A percentile compares a stretch with the other conserved stretches of the same genome.
phyloP scores from a whole-genome alignment of 768 basidiomycete genomes.

The Boletus huronensis region DNA sequence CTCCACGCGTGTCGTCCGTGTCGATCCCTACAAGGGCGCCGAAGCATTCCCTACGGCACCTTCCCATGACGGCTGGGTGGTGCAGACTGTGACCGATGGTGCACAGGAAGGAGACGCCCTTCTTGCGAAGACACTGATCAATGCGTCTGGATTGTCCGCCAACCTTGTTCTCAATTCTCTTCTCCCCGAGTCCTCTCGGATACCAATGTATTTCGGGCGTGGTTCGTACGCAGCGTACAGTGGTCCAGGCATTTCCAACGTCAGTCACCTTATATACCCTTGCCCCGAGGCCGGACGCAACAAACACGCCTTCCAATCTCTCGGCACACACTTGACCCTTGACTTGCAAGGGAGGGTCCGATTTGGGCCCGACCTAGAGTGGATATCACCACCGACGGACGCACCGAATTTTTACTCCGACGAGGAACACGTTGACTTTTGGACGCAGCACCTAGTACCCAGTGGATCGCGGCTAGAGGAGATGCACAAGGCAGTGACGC shows the following conservation, averaged over 20 bases:
- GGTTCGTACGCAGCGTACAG: constrained; percentile 89
- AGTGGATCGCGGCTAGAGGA: constrained; percentile 55
- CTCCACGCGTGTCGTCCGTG: constrained; percentile 78
- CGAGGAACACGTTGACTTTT: constrained; percentile 65
- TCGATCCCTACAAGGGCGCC: constrained; percentile 57
- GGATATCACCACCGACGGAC: constrained; percentile 57
- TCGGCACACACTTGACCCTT: constrained; percentile 90
- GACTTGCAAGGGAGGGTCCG: constrained; percentile 80
- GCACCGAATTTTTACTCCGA: constrained; percentile 27
- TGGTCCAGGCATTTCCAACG: constrained; percentile 65
- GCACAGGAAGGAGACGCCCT: constrained; percentile 56
- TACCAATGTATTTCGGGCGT: constrained; percentile 76
- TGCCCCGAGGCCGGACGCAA: constrained; percentile 67
- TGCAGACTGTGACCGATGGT: constrained; percentile 67
- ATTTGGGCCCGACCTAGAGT: constrained; percentile 93
- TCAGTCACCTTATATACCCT: constrained; percentile 86
- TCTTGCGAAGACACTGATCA: constrained; percentile 73
- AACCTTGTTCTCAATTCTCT: constrained; percentile 69
- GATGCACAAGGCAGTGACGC: constrained; percentile 70
- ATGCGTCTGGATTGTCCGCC: constrained; percentile 75
- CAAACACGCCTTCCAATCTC: constrained; percentile 68
- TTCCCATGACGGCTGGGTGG: constrained; percentile 76
- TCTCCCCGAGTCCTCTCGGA: constrained; percentile 49
- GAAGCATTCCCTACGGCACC: constrained; percentile 20
- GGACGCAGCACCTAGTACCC: constrained; percentile 63